These are phyloP conservation scores for Monosporascus sp. DNA, from an alignment of 2,329 filamentous ascomycete genomes.

Conservation along the genomic window DNA sequence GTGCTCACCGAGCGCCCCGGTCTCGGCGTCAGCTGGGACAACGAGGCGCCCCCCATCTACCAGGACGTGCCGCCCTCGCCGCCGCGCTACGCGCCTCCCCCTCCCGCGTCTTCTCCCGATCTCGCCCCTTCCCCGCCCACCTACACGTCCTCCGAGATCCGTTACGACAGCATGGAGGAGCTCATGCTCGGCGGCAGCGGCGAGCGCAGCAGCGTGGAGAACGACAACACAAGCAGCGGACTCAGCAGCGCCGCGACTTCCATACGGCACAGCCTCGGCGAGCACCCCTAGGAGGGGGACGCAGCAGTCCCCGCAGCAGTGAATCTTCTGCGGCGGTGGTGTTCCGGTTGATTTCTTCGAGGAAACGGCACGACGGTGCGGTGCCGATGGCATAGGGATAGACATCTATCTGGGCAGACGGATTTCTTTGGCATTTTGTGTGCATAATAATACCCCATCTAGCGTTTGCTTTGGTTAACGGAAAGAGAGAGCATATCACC, in stretches of 20 bases:
- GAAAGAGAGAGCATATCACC: too few species aligned
- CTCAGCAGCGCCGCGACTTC: neutral
- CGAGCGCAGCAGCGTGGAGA: conserved; percentile 5
- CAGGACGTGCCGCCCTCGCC: conserved; percentile 87
- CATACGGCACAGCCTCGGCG: neutral
- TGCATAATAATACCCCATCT: too few species aligned
- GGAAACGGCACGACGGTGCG: too few species aligned
- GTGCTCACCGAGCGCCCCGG: conserved; percentile 77
- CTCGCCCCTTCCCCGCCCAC: neutral
- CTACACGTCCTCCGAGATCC: conserved; percentile 5
- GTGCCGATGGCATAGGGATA: too few species aligned
- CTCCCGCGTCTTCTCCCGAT: neutral
- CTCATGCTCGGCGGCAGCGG: conserved; percentile 3
- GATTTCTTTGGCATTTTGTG: too few species aligned
- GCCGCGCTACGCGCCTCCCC: conserved; percentile 53
- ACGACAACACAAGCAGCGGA: neutral
- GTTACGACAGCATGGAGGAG: conserved; percentile 12
- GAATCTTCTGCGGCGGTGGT: too few species aligned
- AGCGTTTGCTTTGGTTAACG: too few species aligned
- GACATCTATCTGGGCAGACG: too few species aligned
- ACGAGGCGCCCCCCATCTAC: conserved; percentile 90
- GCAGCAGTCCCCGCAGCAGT: too few species aligned
- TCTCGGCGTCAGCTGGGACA: conserved; percentile 92
- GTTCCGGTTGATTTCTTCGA: too few species aligned
- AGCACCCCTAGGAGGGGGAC: neutral